Percentiles rank a stretch among this genome's conserved stretches.
Conservation (phyloP, 163 green algal species). For the Scenedesmus sp. region DNA sequence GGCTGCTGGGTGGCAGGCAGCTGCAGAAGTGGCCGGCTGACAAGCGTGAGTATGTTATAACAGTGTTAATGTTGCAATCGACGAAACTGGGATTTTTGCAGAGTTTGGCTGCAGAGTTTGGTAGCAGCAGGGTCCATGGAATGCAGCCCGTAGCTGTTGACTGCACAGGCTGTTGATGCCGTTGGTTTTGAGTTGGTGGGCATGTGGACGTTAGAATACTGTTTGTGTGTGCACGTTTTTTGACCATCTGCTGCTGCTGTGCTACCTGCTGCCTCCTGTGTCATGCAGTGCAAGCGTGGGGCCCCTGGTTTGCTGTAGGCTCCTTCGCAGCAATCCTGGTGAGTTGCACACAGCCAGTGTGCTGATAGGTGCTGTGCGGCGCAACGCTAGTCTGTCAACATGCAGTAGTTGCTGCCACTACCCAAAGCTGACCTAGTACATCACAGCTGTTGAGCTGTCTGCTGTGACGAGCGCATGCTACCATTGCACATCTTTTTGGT, state of each 20-base stretch:
- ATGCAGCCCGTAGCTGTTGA: background rate
- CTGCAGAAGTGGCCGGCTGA: constrained; percentile 24
- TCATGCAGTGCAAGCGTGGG: constrained; percentile 73
- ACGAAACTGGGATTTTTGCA: background rate
- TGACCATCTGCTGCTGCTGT: constrained; percentile 70
- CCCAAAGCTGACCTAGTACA: too few relatives aligned
- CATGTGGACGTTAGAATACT: background rate
- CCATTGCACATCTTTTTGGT: too few relatives aligned
- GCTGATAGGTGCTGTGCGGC: too few relatives aligned
- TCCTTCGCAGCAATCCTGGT: constrained; percentile 84
- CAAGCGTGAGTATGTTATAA: background rate
- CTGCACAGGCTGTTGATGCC: background rate
- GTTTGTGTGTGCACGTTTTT: too few relatives aligned
- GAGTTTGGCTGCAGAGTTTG: background rate
- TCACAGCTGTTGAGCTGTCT: too few relatives aligned
- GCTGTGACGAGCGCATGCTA: too few relatives aligned
- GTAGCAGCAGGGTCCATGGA: too few relatives aligned
- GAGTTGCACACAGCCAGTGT: too few relatives aligned
- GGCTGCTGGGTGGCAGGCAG: background rate
- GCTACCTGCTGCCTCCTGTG: constrained; percentile 66
- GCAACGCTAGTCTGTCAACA: too few relatives aligned
- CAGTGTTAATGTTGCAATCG: background rate
- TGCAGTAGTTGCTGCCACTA: too few relatives aligned
- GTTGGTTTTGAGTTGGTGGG: background rate
- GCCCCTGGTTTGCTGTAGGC: constrained; percentile 76